Evolutionary conservation across 805 yeast species (phyloP), one percentile per base, ranked within the genome.

Genomic region (Spathaspora sp.): DNA sequence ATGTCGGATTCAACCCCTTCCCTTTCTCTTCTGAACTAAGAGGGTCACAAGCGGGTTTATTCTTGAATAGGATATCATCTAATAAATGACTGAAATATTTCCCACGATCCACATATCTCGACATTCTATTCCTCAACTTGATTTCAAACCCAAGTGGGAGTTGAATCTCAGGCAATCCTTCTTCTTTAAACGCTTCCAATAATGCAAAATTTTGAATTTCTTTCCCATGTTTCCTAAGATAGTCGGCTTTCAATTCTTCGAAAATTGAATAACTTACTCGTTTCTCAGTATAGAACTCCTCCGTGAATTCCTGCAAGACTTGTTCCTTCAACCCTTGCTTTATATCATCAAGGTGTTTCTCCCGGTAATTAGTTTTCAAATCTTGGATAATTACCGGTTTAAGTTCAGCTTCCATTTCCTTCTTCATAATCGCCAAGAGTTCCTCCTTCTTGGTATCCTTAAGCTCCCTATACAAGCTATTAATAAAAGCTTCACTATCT

Each of bases 1-100:
- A 52, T 14, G 53, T 50, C n/a, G 54, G 52, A 11, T 48, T 29
- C 2, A 56, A 20, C 18, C 40, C 38, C 2, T 42, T 23, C 12
- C 68, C 54, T 46, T 50, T 59, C 7, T 65, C 66, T 3, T 45
- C 38, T 0, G 61, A 57, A 20, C 54, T 53, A 9, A 57, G 44
- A 3, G 48, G 32, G 18, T 46, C 51, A 20, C 52, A 46, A 40
- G 44, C 20, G 9, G 60, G 58, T 32, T 47, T 50, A 40, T 53
- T 42, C 1, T 49, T 49, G 12, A 54, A 19, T 19, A 56, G 44
- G 14, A 54, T 38, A 26, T 56, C 55, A 4, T 52, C 39, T 14
- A 56, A 45, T 17, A 56, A 26, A 35, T 49, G 44, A 12, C 28
- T 17, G 29, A 46, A 54, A 31, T 52, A 56, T 28, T 52, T 49